Percentiles rank a stretch among this genome's conserved stretches.
Conservation (phyloP, 73 alveolate genomes). For the Stentor coeruleus region DNA sequence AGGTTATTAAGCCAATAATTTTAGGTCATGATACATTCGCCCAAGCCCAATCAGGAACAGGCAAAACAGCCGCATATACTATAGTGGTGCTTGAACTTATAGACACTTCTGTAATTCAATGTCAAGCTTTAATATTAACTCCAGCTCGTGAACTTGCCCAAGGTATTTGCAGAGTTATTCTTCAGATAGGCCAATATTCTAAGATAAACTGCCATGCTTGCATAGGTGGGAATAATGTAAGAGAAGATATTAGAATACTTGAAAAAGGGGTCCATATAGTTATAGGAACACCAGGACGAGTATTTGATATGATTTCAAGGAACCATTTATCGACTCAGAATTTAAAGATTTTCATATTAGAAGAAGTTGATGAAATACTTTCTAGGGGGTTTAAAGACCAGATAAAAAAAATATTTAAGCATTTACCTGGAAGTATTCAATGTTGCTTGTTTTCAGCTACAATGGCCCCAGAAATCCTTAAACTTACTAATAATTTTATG, state of each 20-base stretch:
- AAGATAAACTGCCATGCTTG: conserved; percentile 78
- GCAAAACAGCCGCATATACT: conserved; percentile 93
- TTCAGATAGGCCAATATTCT: conserved; percentile 82
- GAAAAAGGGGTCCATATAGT: conserved; percentile 86
- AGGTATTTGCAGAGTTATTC: conserved; percentile 73
- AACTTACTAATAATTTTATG: conserved; percentile 71
- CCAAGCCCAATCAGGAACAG: conserved; percentile 95
- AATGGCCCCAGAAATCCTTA: conserved; percentile 75
- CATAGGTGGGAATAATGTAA: conserved; percentile 83
- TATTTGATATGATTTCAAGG: conserved; percentile 84
- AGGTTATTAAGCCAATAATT: conserved; percentile 80
- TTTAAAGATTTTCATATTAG: conserved; percentile 79
- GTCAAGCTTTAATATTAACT: conserved; percentile 77
- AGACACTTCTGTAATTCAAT: conserved; percentile 55
- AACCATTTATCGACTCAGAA: conserved; percentile 65
- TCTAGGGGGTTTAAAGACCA: conserved; percentile 81
- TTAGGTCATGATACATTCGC: conserved; percentile 75
- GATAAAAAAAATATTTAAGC: conserved; percentile 83
- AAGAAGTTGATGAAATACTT: conserved; percentile 95
- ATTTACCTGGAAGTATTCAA: conserved; percentile 83
- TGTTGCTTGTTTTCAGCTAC: conserved; percentile 85
- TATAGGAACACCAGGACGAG: conserved; percentile 91
- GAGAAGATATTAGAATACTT: conserved; percentile 82
- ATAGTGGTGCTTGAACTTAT: conserved; percentile 81
- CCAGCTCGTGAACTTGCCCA: conserved; percentile 97